Percentiles rank a stretch among this genome's conserved stretches.
phyloP scores from a whole-genome alignment of 2,329 filamentous ascomycete genomes.

The Beauveria australis region DNA sequence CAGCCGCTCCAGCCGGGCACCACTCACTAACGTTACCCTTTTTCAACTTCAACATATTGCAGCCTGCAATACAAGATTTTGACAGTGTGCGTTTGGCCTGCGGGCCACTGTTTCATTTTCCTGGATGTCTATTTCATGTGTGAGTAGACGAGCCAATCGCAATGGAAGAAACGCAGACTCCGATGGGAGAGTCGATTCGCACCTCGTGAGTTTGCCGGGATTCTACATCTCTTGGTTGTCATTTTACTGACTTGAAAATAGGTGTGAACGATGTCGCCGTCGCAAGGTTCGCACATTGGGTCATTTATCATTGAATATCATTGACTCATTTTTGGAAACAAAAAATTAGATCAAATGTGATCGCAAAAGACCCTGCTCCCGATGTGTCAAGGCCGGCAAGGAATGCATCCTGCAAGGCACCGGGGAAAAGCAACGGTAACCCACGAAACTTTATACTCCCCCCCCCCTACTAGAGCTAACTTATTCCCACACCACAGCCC shows the following conservation, averaged over 20 bases:
- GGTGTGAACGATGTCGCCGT: constrained; percentile 35
- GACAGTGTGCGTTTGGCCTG: neutral
- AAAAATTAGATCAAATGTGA: constrained; percentile 42
- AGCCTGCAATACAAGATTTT: neutral
- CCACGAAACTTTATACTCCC: neutral
- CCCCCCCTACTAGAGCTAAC: neutral
- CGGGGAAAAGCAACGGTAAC: constrained; percentile 34
- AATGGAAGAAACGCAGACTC: constrained; percentile 25
- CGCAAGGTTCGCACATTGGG: constrained; percentile 26
- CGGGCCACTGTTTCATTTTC: neutral
- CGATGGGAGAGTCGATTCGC: constrained; percentile 27
- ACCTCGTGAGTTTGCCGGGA: constrained; percentile 25
- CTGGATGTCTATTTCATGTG: neutral
- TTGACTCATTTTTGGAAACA: constrained; percentile 18
- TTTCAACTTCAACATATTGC: neutral
- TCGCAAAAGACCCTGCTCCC: constrained; percentile 40
- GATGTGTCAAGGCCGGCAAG: constrained; percentile 34
- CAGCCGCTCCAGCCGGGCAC: neutral
- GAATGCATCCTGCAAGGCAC: constrained; percentile 32
- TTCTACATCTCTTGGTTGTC: neutral
- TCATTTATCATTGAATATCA: neutral
- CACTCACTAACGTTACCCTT: neutral
- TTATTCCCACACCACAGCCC: constrained; percentile 24
- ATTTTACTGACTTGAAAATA: constrained; percentile 14
- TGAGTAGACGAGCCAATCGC: neutral